Base-by-base conservation (phyloP, 139 green algal genomes). In the Edaphochlamys debaryana region DNA sequence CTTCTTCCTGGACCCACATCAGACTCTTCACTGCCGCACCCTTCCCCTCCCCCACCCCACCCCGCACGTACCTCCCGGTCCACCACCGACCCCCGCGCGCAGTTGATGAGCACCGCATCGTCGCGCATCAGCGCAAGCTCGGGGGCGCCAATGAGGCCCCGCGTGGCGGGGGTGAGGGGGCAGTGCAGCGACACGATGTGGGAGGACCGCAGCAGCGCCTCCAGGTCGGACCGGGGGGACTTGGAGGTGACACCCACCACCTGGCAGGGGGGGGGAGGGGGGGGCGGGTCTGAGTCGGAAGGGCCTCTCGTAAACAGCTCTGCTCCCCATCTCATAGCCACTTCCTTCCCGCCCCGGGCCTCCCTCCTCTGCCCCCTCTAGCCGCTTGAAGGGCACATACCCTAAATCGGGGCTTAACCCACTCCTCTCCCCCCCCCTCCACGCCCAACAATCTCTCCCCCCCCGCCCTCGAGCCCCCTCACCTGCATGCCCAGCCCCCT, bases 401-500 rank as follows among this genome's bases (percentile, higher is more conserved):
- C n/a, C n/a, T n/a, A n/a, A n/a, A n/a, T n/a, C n/a, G n/a, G n/a
- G n/a, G n/a, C n/a, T n/a, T n/a, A n/a, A n/a, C n/a, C n/a, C n/a
- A n/a, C n/a, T n/a, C n/a, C n/a, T n/a, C n/a, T n/a, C n/a, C n/a
- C n/a, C n/a, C n/a, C n/a, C n/a, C n/a, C n/a, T n/a, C n/a, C n/a
- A n/a, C n/a, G n/a, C n/a, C n/a, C n/a, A n/a, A n/a, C n/a, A n/a
- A n/a, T n/a, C n/a, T n/a, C n/a, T n/a, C n/a, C n/a, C n/a, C n/a
- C n/a, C n/a, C n/a, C n/a, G n/a, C n/a, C n/a, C n/a, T n/a, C n/a
- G n/a, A 63, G 15, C 45, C 8, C n/a, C 2, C 23, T 1, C 38
- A 94, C 87, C 29, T 86, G 22, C 90, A 94, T 94, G 84, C 88
- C 88, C 68, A 94, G 72, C 6, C 69, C 90, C 42, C 72, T 11